These are phyloP conservation scores for Mortierella sp. DNA, from an alignment of 371 early-diverging fungal genomes.

Conservation along the genomic window DNA sequence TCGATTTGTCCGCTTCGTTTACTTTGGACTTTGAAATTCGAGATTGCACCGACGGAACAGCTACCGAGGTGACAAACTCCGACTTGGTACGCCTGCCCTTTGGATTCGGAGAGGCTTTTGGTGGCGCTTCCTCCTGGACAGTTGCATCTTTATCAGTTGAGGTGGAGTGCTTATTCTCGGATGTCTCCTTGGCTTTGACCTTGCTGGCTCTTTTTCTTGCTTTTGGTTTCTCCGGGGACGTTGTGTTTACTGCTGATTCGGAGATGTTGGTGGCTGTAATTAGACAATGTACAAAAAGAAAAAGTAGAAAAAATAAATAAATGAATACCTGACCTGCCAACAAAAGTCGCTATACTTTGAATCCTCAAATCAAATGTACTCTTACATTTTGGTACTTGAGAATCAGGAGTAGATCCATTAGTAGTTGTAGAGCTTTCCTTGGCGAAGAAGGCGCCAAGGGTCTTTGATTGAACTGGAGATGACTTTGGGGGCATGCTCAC, in stretches of 20 bases:
- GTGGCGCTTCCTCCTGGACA: background rate
- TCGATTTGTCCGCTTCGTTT: background rate
- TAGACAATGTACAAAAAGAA: background rate
- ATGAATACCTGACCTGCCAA: background rate
- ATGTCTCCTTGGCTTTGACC: constrained; percentile 9
- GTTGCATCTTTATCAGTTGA: constrained; percentile 1
- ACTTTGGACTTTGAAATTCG: background rate
- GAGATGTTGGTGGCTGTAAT: background rate
- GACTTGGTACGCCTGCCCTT: constrained; percentile 12
- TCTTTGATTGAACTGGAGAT: constrained; percentile 14
- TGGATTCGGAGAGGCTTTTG: constrained; percentile 9
- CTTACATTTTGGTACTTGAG: constrained; percentile 8
- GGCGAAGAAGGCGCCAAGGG: constrained; percentile 14
- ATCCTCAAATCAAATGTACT: background rate
- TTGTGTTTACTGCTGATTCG: background rate
- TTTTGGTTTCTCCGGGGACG: constrained; percentile 9
- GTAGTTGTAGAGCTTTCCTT: background rate
- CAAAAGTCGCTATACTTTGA: background rate
- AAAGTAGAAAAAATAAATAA: background rate
- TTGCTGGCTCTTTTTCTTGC: constrained; percentile 23
- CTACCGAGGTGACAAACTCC: constrained; percentile 5
- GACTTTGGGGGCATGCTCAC: constrained; percentile 22
- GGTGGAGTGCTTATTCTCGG: constrained; percentile 9
- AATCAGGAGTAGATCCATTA: background rate
- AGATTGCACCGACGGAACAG: background rate